These are phyloP conservation scores for Trypanosomatidae sp. DNA, from an alignment of 208 protist genomes.

Conservation along the genomic window DNA sequence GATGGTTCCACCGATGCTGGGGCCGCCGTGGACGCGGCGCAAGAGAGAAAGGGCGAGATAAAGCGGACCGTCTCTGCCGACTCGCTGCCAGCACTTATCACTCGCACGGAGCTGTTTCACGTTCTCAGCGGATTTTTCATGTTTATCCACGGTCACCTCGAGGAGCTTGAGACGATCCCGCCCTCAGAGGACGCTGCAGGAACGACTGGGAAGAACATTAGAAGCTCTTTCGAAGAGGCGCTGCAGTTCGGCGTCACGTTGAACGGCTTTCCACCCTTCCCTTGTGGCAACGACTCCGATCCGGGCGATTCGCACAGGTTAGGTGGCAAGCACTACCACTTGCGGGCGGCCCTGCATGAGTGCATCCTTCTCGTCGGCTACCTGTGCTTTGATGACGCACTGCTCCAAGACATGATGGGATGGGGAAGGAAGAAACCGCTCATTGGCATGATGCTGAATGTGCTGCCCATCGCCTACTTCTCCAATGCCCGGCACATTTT, in stretches of 20 bases:
- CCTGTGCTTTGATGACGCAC: constrained; percentile 70
- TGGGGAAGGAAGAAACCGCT: constrained; percentile 79
- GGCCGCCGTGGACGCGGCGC: constrained; percentile 10
- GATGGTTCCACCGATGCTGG: constrained; percentile 25
- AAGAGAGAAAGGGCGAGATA: constrained; percentile 12
- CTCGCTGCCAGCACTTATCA: constrained; percentile 36
- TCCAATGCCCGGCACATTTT: constrained; percentile 80
- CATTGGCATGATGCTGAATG: constrained; percentile 55
- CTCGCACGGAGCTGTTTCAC: constrained; percentile 76
- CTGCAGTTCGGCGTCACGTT: constrained; percentile 75
- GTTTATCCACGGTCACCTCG: constrained; percentile 57
- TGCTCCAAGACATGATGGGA: constrained; percentile 77
- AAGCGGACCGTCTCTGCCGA: constrained; percentile 6
- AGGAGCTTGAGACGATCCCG: constrained; percentile 61
- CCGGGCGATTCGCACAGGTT: constrained; percentile 20
- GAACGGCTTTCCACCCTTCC: constrained; percentile 37
- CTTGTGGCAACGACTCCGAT: constrained; percentile 6
- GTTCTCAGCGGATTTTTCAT: constrained; percentile 67
- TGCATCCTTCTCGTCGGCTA: constrained; percentile 81
- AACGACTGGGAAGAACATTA: not conserved
- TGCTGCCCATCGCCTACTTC: constrained; percentile 84
- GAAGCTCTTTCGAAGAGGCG: constrained; percentile 66
- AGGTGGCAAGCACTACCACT: constrained; percentile 32
- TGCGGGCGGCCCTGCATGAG: constrained; percentile 82
- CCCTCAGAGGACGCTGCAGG: constrained; percentile 16